phyloP scores from a whole-genome alignment of 352 stramenopile genomes.

The Saprolegnia diclina region DNA sequence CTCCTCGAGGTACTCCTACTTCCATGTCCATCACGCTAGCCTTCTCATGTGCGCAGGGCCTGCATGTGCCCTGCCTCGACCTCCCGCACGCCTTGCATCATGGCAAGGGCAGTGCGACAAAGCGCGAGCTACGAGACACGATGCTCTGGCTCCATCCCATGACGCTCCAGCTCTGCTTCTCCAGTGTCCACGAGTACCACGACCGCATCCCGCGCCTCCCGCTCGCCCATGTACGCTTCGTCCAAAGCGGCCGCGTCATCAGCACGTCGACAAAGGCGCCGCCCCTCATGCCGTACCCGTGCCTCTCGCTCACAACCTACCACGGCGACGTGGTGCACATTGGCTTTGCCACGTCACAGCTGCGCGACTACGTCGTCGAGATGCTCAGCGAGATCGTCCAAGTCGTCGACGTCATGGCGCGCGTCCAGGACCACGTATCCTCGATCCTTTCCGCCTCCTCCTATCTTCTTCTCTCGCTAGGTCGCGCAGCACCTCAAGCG shows the following conservation, averaged over 20 bases:
- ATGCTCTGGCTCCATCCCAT: slow-evolving; percentile 16
- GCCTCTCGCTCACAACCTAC: neutral
- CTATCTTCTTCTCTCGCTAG: neutral
- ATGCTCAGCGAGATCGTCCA: slow-evolving; percentile 18
- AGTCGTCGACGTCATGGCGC: slow-evolving; percentile 23
- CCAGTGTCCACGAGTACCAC: neutral
- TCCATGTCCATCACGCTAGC: neutral
- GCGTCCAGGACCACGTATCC: slow-evolving; percentile 11
- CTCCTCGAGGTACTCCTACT: slow-evolving; percentile 8
- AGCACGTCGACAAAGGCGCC: neutral
- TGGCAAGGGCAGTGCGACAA: neutral
- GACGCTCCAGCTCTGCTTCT: slow-evolving; percentile 13
- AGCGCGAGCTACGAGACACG: neutral
- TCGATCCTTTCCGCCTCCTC: neutral
- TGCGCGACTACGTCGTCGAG: neutral
- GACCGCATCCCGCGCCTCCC: neutral
- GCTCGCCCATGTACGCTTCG: neutral
- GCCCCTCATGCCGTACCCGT: neutral
- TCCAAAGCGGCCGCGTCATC: neutral
- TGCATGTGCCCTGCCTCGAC: neutral
- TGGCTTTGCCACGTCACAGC: neutral
- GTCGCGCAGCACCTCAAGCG: neutral
- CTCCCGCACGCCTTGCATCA: neutral
- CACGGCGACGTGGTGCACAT: neutral
- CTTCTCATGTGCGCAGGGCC: neutral